These are phyloP conservation scores for Xylaria intraflava DNA, from an alignment of 495 filamentous ascomycete genomes.

Conservation along the genomic window DNA sequence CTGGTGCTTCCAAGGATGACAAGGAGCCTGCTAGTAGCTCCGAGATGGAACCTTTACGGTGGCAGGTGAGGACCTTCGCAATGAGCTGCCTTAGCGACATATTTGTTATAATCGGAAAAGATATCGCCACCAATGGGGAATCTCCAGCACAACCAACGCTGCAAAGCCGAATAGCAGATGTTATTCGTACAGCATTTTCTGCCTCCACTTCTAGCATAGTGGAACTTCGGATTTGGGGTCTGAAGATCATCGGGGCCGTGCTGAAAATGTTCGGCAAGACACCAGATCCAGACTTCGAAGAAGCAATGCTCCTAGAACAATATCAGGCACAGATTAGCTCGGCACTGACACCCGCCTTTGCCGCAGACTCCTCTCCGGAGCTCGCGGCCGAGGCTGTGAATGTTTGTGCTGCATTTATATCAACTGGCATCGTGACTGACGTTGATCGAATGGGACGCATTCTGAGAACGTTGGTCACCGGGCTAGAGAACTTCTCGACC, in stretches of 20 bases:
- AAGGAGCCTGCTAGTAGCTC: conserved; percentile 50
- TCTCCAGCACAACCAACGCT: conserved; percentile 67
- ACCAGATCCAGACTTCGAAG: conserved; percentile 92
- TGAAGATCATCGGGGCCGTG: conserved; percentile 89
- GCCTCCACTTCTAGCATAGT: conserved; percentile 92
- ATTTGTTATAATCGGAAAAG: conserved; percentile 64
- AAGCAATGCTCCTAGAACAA: conserved; percentile 91
- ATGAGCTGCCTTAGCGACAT: conserved; percentile 89
- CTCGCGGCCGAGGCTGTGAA: conserved; percentile 91
- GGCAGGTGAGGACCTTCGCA: conserved; percentile 93
- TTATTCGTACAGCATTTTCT: conserved; percentile 96
- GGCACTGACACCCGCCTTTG: conserved; percentile 92
- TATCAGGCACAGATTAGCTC: conserved; percentile 98
- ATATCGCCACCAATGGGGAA: conserved; percentile 61
- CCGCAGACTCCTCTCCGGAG: conserved; percentile 90
- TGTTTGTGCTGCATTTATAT: conserved; percentile 95
- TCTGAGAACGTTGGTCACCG: conserved; percentile 82
- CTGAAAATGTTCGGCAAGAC: conserved; percentile 94
- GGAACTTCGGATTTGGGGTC: conserved; percentile 76
- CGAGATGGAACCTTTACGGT: conserved; percentile 82
- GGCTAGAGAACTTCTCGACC: conserved; percentile 84
- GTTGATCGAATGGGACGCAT: conserved; percentile 98
- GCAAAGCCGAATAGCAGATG: conserved; percentile 79
- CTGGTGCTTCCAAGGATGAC: conserved; percentile 58
- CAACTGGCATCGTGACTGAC: conserved; percentile 94